phyloP scores from a whole-genome alignment of 176 grass and related monocot genomes.

The Pontederia crassipes region DNA sequence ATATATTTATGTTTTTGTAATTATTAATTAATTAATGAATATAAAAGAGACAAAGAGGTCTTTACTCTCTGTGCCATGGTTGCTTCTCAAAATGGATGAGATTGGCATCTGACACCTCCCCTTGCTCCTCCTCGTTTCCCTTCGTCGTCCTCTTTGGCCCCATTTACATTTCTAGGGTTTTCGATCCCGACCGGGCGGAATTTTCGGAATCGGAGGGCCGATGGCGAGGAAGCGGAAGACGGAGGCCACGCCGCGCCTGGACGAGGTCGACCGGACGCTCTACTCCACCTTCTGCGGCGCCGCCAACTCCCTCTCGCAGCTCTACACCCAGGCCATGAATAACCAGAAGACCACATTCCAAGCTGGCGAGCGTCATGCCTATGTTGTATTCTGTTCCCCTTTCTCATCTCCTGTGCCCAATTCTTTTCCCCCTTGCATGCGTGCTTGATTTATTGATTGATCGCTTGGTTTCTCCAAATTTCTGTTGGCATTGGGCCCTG shows the following conservation, averaged over 20 bases:
- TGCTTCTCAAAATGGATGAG: too few relatives aligned
- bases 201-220: not conserved
- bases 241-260: slow-evolving; percentile 43
- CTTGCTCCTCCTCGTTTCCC: too few relatives aligned
- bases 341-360: slow-evolving; percentile 80
- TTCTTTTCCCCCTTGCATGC: not conserved
- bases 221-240: slow-evolving; percentile 75
- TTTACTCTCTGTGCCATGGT: too few relatives aligned
- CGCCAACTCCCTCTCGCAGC: slow-evolving; percentile 74
- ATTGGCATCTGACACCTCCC: too few relatives aligned
- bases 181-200: not conserved
- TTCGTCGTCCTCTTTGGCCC: not conserved
- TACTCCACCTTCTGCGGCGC: slow-evolving; percentile 66
- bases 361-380: slow-evolving; percentile 58
- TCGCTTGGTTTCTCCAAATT: not conserved
- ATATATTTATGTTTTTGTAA: too few relatives aligned
- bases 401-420: not conserved
- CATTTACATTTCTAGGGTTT: slow-evolving; percentile 5
- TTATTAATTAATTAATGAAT: too few relatives aligned
- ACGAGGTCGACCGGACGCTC: slow-evolving; percentile 74
- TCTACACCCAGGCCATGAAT: slow-evolving; percentile 64
- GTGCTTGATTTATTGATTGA: slow-evolving; percentile 1
- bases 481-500: not conserved
- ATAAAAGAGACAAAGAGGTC: too few relatives aligned
- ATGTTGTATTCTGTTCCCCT: slow-evolving; percentile 22